Evolutionary conservation across 2,329 filamentous ascomycete genomes (phyloP), one percentile per base, ranked within the genome.

Genomic region (Pseudogymnoascus sp.): DNA sequence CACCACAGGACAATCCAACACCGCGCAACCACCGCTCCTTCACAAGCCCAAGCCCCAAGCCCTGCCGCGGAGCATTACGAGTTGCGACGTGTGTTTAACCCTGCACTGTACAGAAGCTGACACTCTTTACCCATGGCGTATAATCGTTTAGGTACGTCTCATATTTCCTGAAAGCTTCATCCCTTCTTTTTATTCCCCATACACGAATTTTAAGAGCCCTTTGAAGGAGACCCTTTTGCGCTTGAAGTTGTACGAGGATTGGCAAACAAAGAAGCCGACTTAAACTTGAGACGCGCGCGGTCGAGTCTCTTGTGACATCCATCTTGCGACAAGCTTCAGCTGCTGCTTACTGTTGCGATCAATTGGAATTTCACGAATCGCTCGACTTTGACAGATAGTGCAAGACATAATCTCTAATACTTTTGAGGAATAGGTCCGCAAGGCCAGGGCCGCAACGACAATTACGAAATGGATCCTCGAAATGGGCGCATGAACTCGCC

Each of bases 401-500:
- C 3, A 21, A 42, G 38, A 42, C 38, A 42, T 42, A 42, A 42
- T 42, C 38, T 42, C 64, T 61, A 62, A 56, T 65, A 33, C 29
- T 23, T 23, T 23, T n/a, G 37, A 31, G 38, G 19, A 40, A 44
- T 35, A 65, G 62, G 40, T 21, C 40, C 44, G 60, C 31, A 26
- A 56, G 71, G 69, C 66, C 68, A 71, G 63, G 67, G 68, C 67
- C 67, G 69, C 81, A 83, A 86, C 78, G 80, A 86, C 77, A 79
- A 84, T 70, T 84, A 84, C 77, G 80, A 83, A 74, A 87, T 87
- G 84, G 82, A 85, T 71, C 79, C 77, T 68, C 74, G 71, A 67
- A 82, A 80, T 68, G 80, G 82, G 75, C 85, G 88, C 68, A 85
- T 89, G 63, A 90, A 90, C 62, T 95, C 91, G 56, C 90, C 91